Evolutionary conservation across 345 rosid genomes (phyloP).

Genomic region (Abelmoschus esculentus): DNA sequence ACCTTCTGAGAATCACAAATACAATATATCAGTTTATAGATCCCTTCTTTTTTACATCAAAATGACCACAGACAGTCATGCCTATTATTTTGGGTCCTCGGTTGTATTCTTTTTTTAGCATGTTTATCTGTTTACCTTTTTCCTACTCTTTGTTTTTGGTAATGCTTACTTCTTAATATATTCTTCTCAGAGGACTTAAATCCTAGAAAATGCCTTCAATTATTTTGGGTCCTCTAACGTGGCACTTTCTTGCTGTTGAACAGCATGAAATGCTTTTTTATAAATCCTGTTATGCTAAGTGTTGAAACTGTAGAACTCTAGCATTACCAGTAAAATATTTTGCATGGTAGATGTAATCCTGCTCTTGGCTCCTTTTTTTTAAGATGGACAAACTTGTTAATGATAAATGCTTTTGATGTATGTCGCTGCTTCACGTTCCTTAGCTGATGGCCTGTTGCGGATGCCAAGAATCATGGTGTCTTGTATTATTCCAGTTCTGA

Average conservation of each 20-base stretch:
- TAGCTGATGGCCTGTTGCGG: background rate
- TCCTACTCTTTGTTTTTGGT: background rate
- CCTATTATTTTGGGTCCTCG: background rate
- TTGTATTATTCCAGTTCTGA: background rate
- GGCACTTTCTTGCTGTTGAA: background rate
- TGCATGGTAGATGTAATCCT: background rate
- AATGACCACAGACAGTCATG: no score
- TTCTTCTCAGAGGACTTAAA: background rate
- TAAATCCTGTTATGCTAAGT: no score
- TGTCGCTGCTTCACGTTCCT: background rate
- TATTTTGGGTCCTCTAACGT: background rate
- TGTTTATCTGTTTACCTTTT: background rate
- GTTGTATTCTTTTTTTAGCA: no score
- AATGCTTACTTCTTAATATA: background rate
- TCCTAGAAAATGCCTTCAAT: background rate
- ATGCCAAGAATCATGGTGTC: background rate
- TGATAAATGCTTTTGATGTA: background rate
- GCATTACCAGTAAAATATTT: background rate
- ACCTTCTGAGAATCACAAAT: slow-evolving; percentile 1
- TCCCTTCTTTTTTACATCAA: no score
- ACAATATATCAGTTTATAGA: no score
- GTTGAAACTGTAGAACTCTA: background rate
- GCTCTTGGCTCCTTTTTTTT: background rate
- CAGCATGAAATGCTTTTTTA: background rate
- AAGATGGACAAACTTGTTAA: background rate